Base-by-base conservation (phyloP, 257 asterid species). In the Paulownia fortunei region DNA sequence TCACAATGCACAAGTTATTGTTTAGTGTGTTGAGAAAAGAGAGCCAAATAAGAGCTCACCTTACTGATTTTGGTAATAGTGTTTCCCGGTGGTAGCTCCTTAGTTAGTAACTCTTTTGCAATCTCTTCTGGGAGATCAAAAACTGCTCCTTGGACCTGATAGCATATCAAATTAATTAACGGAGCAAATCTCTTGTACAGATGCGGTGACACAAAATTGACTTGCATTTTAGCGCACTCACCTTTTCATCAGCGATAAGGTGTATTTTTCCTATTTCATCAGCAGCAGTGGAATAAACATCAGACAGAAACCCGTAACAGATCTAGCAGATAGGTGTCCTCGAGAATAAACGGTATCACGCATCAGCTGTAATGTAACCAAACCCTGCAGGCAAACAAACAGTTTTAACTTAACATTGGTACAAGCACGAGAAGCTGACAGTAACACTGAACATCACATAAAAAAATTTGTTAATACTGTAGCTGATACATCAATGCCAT, bases 51-150 rank as follows among this genome's bases (percentile, higher is more conserved):
- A 34, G 39, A 59, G 30, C 87, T 74, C 72, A 87, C 98, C 91
- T 94, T 94, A 16, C 90, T 30, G 74, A 92, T 78, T 84, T 89
- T 94, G 85, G 96, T 63, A 77, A 94, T 88, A 61, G 94, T 88
- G 88, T 94, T 92, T 51, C 98, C 97, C 70, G 96, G 91, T 9
- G 98, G 98, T 66, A 91, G 74, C 80, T 91, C 92, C 87, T 79
- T 88, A 51, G 41, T 88, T 61, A 94, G 89, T 34, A 94, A 89
- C 80, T 87, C 96, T 83, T 84, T 90, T 19, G 98, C 98, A 79
- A 92, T 86, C 85, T 94, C 98, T 86, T 92, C 98, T 0, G 98
- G 98, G 63, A 94, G 96, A 86, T 94, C 98, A 86, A 94, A 94
- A 63, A 94, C 94, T 60, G 98, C 98, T 77, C 98, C 98, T 44